Evolutionary conservation across 352 stramenopile species (phyloP), one percentile per base, ranked within the genome.

Genomic region (Phytophthora lateralis): DNA sequence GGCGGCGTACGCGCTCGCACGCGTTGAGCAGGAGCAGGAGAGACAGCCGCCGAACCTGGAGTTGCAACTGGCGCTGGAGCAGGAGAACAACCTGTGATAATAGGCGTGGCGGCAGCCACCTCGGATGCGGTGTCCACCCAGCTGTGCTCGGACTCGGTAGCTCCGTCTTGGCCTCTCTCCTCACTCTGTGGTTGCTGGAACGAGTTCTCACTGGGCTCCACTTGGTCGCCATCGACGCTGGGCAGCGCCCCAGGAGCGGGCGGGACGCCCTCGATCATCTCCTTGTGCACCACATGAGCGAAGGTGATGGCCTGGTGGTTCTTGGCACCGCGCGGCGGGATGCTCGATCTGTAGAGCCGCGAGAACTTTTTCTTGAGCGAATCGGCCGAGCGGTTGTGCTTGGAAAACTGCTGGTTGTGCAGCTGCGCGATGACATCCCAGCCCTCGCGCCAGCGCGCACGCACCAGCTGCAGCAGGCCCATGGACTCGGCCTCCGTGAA

Each of bases 281-380:
- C 69, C 26, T 70, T 70, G 44, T 77, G 69, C 18, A 77, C 69
- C 10, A 65, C n/a, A 15, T 77, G 69, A 4, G 69, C 69, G 35
- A 77, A 70, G 9, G 47, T 49, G 32, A 77, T 71, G 9, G 62
- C 69, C 41, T 73, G 54, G 29, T 77, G 55, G 41, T 77, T 77
- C 56, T 77, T 77, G 35, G 60, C 65, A 4, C 69, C 69, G n/a
- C 61, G 72, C n/a, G 59, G 47, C 18, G 69, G 53, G 20, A 73
- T 53, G 14, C 56, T 72, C 7, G 57, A 50, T 26, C 72, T 69
- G 38, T 76, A 75, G 17, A 80, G 48, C 6, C 69, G 62, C 5
- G 68, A 72, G 29, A 78, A 80, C 55, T 80, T 80, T 51, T 76
- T 76, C 47, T 76, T 76, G 43, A 80, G 72, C 27, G 72, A 80